Percentiles rank a stretch among this genome's conserved stretches.
These are phyloP conservation scores for Rhodotorula sp. DNA, from an alignment of 1,284 basidiomycete species.

Conservation along the genomic window DNA sequence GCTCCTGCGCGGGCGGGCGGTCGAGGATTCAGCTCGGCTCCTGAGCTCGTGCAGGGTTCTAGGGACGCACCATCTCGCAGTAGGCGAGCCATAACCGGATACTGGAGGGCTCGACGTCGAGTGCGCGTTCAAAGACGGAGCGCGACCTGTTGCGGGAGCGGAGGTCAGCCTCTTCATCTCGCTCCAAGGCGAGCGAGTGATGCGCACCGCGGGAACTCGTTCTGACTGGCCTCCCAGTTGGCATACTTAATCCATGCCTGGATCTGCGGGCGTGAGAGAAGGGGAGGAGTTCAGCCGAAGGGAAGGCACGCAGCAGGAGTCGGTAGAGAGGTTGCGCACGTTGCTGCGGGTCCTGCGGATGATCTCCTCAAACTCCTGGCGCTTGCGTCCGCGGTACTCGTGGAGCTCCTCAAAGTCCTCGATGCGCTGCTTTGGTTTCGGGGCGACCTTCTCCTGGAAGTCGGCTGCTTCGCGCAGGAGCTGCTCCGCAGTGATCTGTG, in stretches of 20 bases:
- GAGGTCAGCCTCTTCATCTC: neutral
- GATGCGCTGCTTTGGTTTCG: conserved; percentile 88
- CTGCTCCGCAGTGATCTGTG: conserved; percentile 93
- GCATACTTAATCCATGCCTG: conserved; percentile 64
- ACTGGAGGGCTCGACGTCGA: conserved; percentile 89
- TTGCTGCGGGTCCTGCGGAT: conserved; percentile 86
- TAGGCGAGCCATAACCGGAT: conserved; percentile 93
- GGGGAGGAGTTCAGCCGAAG: neutral
- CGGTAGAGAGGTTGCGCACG: conserved; percentile 61
- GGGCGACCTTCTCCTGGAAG: conserved; percentile 85
- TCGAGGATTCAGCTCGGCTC: neutral
- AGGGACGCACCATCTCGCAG: conserved; percentile 73
- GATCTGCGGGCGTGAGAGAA: conserved; percentile 42
- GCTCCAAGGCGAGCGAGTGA: no score
- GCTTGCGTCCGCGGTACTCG: conserved; percentile 91
- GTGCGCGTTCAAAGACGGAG: conserved; percentile 92
- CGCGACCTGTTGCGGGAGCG: conserved; percentile 57
- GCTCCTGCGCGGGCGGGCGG: conserved; percentile 58
- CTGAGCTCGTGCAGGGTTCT: no score
- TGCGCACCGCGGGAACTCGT: conserved; percentile 74
- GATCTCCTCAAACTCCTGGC: conserved; percentile 94
- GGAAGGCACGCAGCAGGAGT: conserved; percentile 51
- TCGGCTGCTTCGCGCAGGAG: conserved; percentile 97
- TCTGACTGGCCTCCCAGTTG: conserved; percentile 86
- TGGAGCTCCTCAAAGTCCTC: conserved; percentile 97